These are phyloP conservation scores for Zygosaccharomyces bailii DNA, from an alignment of 805 yeast genomes.

Conservation along the genomic window DNA sequence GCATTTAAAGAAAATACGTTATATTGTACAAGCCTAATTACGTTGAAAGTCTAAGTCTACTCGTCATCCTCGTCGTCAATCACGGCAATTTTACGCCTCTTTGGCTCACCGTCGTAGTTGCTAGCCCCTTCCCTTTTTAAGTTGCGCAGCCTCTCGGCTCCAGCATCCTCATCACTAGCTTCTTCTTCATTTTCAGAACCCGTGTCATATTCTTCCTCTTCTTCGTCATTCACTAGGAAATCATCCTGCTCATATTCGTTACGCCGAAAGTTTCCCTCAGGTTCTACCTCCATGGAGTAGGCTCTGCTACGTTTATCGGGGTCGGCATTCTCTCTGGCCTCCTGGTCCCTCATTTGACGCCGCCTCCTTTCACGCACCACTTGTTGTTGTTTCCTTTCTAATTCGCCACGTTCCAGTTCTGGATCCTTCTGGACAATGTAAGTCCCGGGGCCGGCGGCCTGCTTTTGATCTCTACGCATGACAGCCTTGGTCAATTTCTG, in stretches of 20 bases:
- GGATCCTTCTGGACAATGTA: slow-evolving; percentile 57
- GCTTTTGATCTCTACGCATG: slow-evolving; percentile 36
- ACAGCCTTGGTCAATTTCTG: slow-evolving; percentile 71
- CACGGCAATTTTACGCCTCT: slow-evolving; percentile 32
- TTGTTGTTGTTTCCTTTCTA: slow-evolving; percentile 64
- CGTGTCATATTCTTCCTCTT: slow-evolving; percentile 32
- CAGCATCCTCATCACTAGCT: slow-evolving; percentile 48
- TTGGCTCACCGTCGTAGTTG: slow-evolving; percentile 41
- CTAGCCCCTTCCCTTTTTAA: slow-evolving; percentile 56
- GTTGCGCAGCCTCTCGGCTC: slow-evolving; percentile 55
- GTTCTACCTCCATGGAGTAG: slow-evolving; percentile 9
- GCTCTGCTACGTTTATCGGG: slow-evolving; percentile 9
- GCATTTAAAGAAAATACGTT: slow-evolving; percentile 3
- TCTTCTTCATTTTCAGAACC: slow-evolving; percentile 42
- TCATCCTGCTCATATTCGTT: slow-evolving; percentile 37
- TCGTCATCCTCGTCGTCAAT: slow-evolving; percentile 42
- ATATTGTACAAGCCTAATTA: slow-evolving; percentile 39
- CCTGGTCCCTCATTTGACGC: slow-evolving; percentile 53
- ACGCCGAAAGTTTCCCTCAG: slow-evolving; percentile 18
- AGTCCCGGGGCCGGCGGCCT: slow-evolving; percentile 39
- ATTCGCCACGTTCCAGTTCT: slow-evolving; percentile 58
- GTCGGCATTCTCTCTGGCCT: slow-evolving; percentile 42
- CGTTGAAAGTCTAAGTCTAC: background rate
- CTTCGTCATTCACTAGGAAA: slow-evolving; percentile 37
- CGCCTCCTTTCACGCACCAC: slow-evolving; percentile 65